Evolutionary conservation across 306 rosid species (phyloP).

Genomic region (Acacia crassicarpa): DNA sequence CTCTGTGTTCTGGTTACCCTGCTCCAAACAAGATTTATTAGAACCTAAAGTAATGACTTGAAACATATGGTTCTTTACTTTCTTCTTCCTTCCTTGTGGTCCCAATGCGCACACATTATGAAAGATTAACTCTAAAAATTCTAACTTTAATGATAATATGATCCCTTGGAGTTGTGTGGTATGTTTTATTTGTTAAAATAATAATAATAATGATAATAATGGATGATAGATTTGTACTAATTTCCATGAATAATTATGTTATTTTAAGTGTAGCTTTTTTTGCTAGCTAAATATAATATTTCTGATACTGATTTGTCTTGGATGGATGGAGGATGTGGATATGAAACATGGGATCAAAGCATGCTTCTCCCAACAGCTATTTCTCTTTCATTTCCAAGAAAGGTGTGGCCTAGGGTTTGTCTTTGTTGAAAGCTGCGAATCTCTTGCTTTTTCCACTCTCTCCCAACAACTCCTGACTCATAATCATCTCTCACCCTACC

Average conservation of each 20-base stretch:
- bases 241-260: neutral
- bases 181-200: too few species aligned
- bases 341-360: constrained; percentile 59
- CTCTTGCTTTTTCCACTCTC: constrained; percentile 39
- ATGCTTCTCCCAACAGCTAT: constrained; percentile 56
- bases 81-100: too few species aligned
- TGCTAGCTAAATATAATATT: too few species aligned
- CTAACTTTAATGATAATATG: neutral
- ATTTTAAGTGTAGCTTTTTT: too few species aligned
- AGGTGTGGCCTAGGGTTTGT: constrained; percentile 53
- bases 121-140: neutral
- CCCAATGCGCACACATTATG: constrained; percentile 27
- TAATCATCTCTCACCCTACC: neutral
- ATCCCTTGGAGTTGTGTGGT: neutral
- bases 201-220: too few species aligned
- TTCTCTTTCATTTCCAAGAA: constrained; percentile 93
- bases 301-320: neutral
- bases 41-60: neutral
- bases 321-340: constrained; percentile 25
- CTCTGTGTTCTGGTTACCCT: neutral
- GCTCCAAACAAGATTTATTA: neutral
- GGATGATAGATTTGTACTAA: neutral
- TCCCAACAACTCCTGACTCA: neutral
- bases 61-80: neutral
- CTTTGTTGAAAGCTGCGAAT: constrained; percentile 63